These are phyloP conservation scores for Penicillium turbatum DNA, from an alignment of 495 filamentous ascomycete genomes.

Conservation along the genomic window DNA sequence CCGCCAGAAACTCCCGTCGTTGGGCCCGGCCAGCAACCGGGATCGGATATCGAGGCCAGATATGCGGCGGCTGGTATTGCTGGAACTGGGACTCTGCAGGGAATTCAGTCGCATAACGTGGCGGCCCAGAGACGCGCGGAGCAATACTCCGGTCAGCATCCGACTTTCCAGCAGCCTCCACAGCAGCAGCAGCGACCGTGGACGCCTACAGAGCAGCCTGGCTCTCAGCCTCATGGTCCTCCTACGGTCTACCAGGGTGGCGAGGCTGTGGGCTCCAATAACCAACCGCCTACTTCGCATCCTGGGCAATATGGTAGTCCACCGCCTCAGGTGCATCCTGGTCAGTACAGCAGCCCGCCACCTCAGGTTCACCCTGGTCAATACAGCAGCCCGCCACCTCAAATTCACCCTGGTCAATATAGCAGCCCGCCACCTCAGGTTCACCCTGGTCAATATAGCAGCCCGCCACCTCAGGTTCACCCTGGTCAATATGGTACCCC, in stretches of 20 bases:
- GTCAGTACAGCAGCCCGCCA: slow-evolving; percentile 6
- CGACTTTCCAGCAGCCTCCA: slow-evolving; percentile 41
- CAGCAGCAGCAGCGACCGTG: slow-evolving; percentile 67
- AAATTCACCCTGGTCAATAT: slow-evolving; percentile 1
- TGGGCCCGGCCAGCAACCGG: slow-evolving; percentile 62
- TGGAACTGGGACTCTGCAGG: slow-evolving; percentile 73
- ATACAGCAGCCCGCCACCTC: slow-evolving; percentile 25
- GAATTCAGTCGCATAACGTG: slow-evolving; percentile 76
- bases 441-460: slow-evolving; percentile 9
- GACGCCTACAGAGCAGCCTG: slow-evolving; percentile 93
- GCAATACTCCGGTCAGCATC: slow-evolving; percentile 61
- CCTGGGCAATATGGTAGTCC: slow-evolving; percentile 7
- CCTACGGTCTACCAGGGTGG: slow-evolving; percentile 89
- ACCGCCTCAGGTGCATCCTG: slow-evolving; percentile 4
- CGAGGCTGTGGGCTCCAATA: slow-evolving; percentile 46
- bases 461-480: slow-evolving; percentile 10
- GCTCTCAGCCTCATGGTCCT: slow-evolving; percentile 82
- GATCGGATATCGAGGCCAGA: slow-evolving; percentile 79
- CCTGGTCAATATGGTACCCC: slow-evolving; percentile 7
- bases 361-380: slow-evolving; percentile 26
- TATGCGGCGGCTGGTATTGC: slow-evolving; percentile 87
- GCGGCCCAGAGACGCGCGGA: slow-evolving; percentile 71
- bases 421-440: slow-evolving; percentile 5
- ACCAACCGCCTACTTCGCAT: slow-evolving; percentile 17
- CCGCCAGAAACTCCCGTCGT: slow-evolving; percentile 93